These are phyloP conservation scores for Diddensiella caesifluorescens DNA, from an alignment of 805 yeast species.

Conservation along the genomic window DNA sequence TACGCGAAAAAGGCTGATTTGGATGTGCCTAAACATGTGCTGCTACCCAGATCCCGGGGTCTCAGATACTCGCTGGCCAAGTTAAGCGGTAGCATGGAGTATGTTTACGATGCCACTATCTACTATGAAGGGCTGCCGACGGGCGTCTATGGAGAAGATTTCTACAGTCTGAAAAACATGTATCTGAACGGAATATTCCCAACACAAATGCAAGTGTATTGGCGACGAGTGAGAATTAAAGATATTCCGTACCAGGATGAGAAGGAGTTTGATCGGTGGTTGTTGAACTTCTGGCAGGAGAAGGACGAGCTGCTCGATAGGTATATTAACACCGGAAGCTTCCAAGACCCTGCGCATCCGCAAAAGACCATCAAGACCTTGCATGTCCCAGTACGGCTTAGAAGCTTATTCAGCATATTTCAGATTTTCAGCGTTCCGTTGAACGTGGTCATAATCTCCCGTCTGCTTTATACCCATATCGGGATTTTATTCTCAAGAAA, in stretches of 20 bases:
- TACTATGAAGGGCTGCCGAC: conserved; percentile 67
- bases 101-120: conserved; percentile 75
- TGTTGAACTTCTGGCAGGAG: conserved; percentile 63
- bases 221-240: conserved; percentile 49
- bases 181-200: conserved; percentile 75
- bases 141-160: conserved; percentile 70
- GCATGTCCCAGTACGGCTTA: conserved; percentile 23
- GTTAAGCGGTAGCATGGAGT: conserved; percentile 36
- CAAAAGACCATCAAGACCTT: conserved; percentile 2
- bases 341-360: neutral
- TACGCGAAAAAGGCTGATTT: conserved; percentile 48
- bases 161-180: conserved; percentile 57
- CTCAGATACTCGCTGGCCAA: conserved; percentile 58
- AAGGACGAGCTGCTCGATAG: conserved; percentile 70
- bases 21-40: conserved; percentile 50
- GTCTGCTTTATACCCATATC: conserved; percentile 14
- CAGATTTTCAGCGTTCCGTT: conserved; percentile 34
- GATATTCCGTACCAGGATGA: conserved; percentile 63
- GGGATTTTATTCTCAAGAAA: conserved; percentile 7
- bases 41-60: conserved; percentile 84
- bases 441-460: conserved; percentile 21
- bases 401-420: conserved; percentile 27
- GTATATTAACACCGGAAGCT: conserved; percentile 53
- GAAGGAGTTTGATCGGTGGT: conserved; percentile 66
- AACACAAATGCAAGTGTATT: conserved; percentile 52